A percentile compares a stretch with the other conserved stretches of the same genome.
These are phyloP conservation scores for Calonectria pteridis DNA, from an alignment of 2,329 filamentous ascomycete species.

Conservation along the genomic window DNA sequence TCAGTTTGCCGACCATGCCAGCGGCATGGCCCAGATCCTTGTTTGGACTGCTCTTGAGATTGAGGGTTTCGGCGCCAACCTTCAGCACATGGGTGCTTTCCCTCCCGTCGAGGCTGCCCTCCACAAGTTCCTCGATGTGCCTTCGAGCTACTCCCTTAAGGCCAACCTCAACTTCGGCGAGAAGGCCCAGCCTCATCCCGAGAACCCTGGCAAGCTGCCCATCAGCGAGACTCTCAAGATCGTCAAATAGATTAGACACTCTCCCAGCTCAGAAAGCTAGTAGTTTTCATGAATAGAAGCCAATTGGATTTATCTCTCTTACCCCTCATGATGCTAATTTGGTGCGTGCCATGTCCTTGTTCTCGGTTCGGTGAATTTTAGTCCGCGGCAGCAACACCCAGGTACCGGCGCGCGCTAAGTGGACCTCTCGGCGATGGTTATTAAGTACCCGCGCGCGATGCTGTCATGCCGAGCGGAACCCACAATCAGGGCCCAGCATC, in stretches of 20 bases:
- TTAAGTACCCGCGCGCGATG: not conserved
- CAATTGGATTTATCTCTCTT: not conserved
- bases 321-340: not conserved
- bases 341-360: not conserved
- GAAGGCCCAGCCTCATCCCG: constrained; percentile 26
- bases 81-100: constrained; percentile 42
- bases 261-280: not conserved
- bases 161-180: constrained; percentile 42
- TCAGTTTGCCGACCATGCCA: constrained; percentile 35
- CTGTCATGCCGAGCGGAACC: not conserved
- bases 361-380: not conserved
- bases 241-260: constrained; percentile 14
- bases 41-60: constrained; percentile 42
- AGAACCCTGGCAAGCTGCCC: constrained; percentile 33
- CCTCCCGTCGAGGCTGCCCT: constrained; percentile 39
- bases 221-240: constrained; percentile 38
- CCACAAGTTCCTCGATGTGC: constrained; percentile 34
- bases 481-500: not conserved
- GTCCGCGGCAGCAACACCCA: not conserved
- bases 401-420: not conserved
- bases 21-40: constrained; percentile 39
- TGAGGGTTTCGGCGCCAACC: constrained; percentile 42
- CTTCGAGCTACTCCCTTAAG: constrained; percentile 35
- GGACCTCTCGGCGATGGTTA: not conserved
- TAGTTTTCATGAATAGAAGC: not conserved